Evolutionary conservation across 257 asterid species (phyloP).

Genomic region (Gentiana macrophylla): DNA sequence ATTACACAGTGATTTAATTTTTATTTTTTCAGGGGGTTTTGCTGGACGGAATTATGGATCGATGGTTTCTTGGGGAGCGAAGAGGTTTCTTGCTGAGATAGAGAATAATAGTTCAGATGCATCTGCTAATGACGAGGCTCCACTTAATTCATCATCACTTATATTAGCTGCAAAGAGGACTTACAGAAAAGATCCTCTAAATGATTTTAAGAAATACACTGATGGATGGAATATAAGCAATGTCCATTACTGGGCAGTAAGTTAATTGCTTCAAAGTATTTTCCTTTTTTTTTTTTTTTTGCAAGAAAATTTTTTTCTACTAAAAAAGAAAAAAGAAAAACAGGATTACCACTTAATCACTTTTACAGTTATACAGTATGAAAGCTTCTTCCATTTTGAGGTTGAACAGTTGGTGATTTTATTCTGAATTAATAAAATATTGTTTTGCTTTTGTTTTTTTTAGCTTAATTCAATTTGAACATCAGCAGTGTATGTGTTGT

Average conservation of each 20-base stretch:
- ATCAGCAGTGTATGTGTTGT: no score
- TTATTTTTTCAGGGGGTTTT: constrained; percentile 18
- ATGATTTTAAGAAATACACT: constrained; percentile 41
- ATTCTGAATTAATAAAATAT: no score
- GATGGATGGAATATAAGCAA: constrained; percentile 93
- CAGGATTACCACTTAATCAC: no score
- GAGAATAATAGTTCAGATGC: neutral
- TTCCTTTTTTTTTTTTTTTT: neutral
- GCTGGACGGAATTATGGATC: constrained; percentile 16
- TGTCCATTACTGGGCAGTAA: constrained; percentile 89
- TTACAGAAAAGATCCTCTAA: constrained; percentile 55
- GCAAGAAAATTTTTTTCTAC: no score
- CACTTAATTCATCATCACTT: constrained; percentile 50
- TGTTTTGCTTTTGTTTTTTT: no score
- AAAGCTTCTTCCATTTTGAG: no score
- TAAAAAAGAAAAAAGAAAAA: no score
- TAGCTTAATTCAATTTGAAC: no score
- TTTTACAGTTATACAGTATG: no score
- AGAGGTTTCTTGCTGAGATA: constrained; percentile 44
- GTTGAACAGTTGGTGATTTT: no score
- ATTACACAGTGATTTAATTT: neutral
- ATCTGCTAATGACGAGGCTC: constrained; percentile 22
- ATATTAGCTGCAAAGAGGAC: constrained; percentile 70
- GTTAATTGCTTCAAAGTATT: constrained; percentile 10
- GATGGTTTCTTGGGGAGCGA: constrained; percentile 27